Base-by-base conservation (phyloP, 495 filamentous ascomycete species). In the Podospora appendiculata region DNA sequence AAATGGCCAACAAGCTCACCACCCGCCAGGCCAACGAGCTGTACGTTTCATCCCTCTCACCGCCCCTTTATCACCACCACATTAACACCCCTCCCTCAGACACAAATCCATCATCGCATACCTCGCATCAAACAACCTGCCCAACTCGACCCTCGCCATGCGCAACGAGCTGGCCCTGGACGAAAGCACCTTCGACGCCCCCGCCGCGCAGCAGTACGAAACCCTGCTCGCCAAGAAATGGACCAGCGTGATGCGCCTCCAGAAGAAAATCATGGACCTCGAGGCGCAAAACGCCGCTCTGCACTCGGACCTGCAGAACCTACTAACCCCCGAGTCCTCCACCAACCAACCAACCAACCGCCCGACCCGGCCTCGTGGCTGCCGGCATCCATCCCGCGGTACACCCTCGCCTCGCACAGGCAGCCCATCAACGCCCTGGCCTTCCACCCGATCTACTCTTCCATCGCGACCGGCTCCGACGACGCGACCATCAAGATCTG, bases 191-290 rank as follows among this genome's bases (percentile, higher is more conserved):
- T 91, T 93, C 59, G 87, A 95, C 63, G 78, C 85, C 32, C 71
- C 77, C 4, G 90, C 86, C 8, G 72, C 81, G 32, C 92, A 93
- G 72, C 94, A 90, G 68, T 96, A 95, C 70, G 88, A 92, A 60
- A 84, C 85, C 6, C 65, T 96, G 17, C 66, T 96, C 63, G 91
- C 95, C 74, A 94, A 91, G 74, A 96, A 96, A 74, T 96, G 91
- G 90, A 96, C 91, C 16, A 90, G 86, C 58, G 85, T 92, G 3
- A 87, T 94, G 53, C 78, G 90, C 47, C 69, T 96, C 66, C 90
- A 96, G 68, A 95, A 91, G 70, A 95, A 90, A 90, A 93, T 97
- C 57, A 90, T 96, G 85, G 91, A 97, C 48, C 79, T 96, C 12
- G 92, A 97, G 71, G 75, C 84, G 32, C 81, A 81, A 59, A 83